Evolutionary conservation across 2,329 filamentous ascomycete genomes (phyloP).

Genomic region (Dactylellina cionopaga): DNA sequence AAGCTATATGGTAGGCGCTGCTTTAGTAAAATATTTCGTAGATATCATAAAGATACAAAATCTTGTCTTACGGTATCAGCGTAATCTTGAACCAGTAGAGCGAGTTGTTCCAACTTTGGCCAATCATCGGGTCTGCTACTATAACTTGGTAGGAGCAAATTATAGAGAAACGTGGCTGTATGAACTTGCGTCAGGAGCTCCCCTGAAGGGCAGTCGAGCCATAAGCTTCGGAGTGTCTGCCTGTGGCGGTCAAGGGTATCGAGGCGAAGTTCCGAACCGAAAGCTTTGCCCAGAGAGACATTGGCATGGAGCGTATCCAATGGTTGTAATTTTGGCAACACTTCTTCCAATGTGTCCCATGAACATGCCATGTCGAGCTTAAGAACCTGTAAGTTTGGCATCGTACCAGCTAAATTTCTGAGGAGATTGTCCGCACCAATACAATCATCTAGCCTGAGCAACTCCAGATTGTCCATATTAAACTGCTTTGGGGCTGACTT

Average conservation of each 20-base stretch:
- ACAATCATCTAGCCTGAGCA: conserved; percentile 23
- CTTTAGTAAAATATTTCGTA: too few species aligned
- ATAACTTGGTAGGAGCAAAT: too few species aligned
- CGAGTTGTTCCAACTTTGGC: too few species aligned
- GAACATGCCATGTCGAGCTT: conserved; percentile 12
- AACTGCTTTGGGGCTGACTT: neutral
- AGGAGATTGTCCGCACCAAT: conserved; percentile 3
- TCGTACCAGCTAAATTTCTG: neutral
- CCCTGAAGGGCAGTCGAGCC: conserved; percentile 16
- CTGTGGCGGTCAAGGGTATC: neutral
- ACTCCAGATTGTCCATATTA: conserved; percentile 1
- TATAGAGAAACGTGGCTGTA: too few species aligned
- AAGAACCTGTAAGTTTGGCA: conserved; percentile 15
- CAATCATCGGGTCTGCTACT: too few species aligned
- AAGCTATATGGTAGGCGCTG: too few species aligned
- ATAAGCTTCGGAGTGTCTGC: conserved; percentile 6
- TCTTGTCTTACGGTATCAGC: too few species aligned
- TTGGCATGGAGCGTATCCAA: conserved; percentile 16
- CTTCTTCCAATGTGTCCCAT: conserved; percentile 17
- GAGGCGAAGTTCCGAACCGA: too few species aligned
- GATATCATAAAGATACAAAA: too few species aligned
- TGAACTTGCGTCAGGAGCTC: too few species aligned
- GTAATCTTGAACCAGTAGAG: too few species aligned
- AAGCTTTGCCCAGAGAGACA: too few species aligned
- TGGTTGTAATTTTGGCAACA: neutral